Base-by-base conservation (phyloP, 371 early-diverging fungal species). In the Lichtheimia hyalospora region DNA sequence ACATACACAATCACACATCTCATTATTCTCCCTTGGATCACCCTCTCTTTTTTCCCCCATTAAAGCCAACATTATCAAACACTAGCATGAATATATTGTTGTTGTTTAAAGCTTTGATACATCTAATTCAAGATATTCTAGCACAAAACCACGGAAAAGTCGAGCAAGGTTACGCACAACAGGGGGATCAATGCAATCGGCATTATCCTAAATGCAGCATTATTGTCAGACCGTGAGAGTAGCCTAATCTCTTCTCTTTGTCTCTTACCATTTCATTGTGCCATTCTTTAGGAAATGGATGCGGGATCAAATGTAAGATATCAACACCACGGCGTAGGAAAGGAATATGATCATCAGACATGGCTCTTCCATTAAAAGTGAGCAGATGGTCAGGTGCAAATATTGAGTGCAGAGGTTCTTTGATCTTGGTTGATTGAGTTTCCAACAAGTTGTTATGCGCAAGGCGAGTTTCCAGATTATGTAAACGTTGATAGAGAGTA, bases 331-430 rank as follows among this genome's bases (percentile, higher is more conserved):
- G 78, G 18, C 77, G 52, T 44, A 87, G 24, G 71, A 97, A 97
- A 0, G 97, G 96, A 10, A 84, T 55, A 66, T 96, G 97, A 68
- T 97, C 97, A 65, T 96, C 97, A 27, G 87, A 86, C 18, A 94
- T 69, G 5, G 23, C 20, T 27, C 60, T 52, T 21, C 71, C 67
- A 7, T 60, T 51, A 18, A 63, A 61, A 14, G 61, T 65, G 20
- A 60, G 57, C 2, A 61, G 43, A 25, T 68, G 66, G 34, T 69
- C 58, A 0, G 78, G 67, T 43, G 79, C 66, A 60, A 84, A 69
- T 5, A 69, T 59, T 7, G 65, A 61, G 6, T 41, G 23, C 15
- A 69, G 52, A 28, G 46, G 41, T 39, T 40, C 49, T n/a, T 7
- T 5, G 18, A 10, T 48, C 24, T 62, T 65, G 10, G 41, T 27